Percentiles rank a stretch among this genome's conserved stretches.
Conservation (phyloP, 176 grass and related monocot genomes). For the maize (Zea mays) region Zm-B73-REFERENCE-NAM-5.0 NC_050103.1:179895001-179895500, state of each 20-base stretch:
- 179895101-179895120: constrained; percentile 2
- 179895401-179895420: not conserved
- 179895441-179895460: no score
- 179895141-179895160: constrained; percentile 37
- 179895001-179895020: not conserved
- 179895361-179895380: not conserved
- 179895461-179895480: no score
- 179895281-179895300: constrained; percentile 23
- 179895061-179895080: constrained; percentile 9
- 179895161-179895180: constrained; percentile 64
- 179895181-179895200: constrained; percentile 54
- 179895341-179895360: not conserved
- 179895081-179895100: not conserved
- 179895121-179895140: not conserved
- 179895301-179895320: not conserved
- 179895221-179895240: constrained; percentile 5
- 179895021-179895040: not conserved
- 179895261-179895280: not conserved
- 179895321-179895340: constrained; percentile 9
- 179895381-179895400: not conserved
- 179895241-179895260: constrained; percentile 15
- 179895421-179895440: not conserved
- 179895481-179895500: no score
- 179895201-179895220: constrained; percentile 38
- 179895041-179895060: not conserved